Percentiles rank a stretch among this genome's conserved stretches.
Evolutionary conservation across 2,329 filamentous ascomycete genomes (phyloP).

Genomic region (Nothophaeocryptopus gaeumannii): DNA sequence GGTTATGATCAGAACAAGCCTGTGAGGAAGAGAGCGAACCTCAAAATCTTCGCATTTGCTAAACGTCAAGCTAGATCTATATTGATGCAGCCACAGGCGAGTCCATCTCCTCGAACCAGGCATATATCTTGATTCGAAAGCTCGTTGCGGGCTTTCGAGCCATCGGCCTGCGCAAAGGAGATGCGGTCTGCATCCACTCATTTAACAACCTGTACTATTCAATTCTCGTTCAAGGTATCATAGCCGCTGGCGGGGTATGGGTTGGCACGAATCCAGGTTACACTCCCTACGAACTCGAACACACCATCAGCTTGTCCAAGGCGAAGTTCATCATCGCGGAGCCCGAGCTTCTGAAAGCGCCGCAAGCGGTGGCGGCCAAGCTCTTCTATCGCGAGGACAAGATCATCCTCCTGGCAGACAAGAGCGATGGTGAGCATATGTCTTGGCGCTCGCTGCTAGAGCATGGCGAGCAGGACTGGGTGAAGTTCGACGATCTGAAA

Average conservation of each 20-base stretch:
- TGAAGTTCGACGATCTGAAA: conserved; percentile 41
- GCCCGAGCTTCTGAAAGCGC: conserved; percentile 36
- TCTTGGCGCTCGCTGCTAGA: conserved; percentile 36
- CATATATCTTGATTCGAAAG: not conserved
- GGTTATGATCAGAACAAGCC: not conserved
- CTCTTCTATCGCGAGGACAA: conserved; percentile 37
- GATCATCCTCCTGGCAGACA: conserved; percentile 42
- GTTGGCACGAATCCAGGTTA: conserved; percentile 37
- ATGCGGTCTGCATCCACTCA: conserved; percentile 53
- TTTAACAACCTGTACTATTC: conserved; percentile 49
- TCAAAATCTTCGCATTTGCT: not conserved
- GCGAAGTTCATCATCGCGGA: conserved; percentile 32
- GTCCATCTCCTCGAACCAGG: not conserved
- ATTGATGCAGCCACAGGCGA: conserved; percentile 3
- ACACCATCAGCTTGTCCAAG: conserved; percentile 29
- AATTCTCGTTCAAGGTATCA: conserved; percentile 22
- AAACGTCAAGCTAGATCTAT: not conserved
- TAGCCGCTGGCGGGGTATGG: conserved; percentile 32
- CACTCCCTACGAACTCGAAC: conserved; percentile 32
- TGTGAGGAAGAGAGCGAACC: conserved; percentile 29
- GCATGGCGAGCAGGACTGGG: conserved; percentile 48
- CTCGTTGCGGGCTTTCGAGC: conserved; percentile 50
- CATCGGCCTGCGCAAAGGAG: conserved; percentile 47
- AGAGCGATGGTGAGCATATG: conserved; percentile 21
- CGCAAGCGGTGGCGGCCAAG: conserved; percentile 30